Evolutionary conservation across 129 eudicot species (phyloP).

Genomic region (Erigeron canadensis): DNA sequence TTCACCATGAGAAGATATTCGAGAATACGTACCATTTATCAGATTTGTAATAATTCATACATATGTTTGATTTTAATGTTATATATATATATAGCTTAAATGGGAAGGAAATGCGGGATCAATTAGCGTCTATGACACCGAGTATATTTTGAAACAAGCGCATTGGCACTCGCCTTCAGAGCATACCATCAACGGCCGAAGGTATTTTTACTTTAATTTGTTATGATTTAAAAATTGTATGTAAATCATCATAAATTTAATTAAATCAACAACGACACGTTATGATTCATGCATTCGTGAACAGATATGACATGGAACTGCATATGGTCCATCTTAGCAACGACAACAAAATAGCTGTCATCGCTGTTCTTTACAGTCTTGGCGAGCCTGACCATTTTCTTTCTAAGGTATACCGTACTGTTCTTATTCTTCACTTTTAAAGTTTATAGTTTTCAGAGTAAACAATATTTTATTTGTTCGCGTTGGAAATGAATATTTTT

Average conservation of each 20-base stretch:
- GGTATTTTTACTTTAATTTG: too few relatives aligned
- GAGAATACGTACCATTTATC: too few relatives aligned
- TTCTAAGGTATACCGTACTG: slow-evolving; percentile 48
- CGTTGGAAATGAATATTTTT: too few relatives aligned
- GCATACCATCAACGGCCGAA: slow-evolving; percentile 53
- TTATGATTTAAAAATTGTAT: too few relatives aligned
- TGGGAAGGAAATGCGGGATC: slow-evolving; percentile 57
- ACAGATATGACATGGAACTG: slow-evolving; percentile 55
- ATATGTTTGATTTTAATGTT: too few relatives aligned
- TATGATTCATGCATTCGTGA: background rate
- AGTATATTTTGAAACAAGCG: slow-evolving; percentile 41
- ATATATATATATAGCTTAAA: slow-evolving; percentile 44
- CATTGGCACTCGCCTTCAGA: slow-evolving; percentile 69
- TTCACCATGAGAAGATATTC: too few relatives aligned
- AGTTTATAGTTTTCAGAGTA: too few relatives aligned
- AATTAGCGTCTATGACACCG: slow-evolving; percentile 32
- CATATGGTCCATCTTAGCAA: slow-evolving; percentile 50
- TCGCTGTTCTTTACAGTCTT: slow-evolving; percentile 44
- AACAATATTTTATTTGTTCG: too few relatives aligned
- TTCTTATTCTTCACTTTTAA: too few relatives aligned
- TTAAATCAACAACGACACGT: too few relatives aligned
- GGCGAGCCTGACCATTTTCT: slow-evolving; percentile 50
- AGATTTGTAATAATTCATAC: too few relatives aligned
- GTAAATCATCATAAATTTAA: too few relatives aligned
- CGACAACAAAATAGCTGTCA: slow-evolving; percentile 43